Conservation (phyloP, 495 filamentous ascomycete species). For the Pyronema omphalodes region DNA sequence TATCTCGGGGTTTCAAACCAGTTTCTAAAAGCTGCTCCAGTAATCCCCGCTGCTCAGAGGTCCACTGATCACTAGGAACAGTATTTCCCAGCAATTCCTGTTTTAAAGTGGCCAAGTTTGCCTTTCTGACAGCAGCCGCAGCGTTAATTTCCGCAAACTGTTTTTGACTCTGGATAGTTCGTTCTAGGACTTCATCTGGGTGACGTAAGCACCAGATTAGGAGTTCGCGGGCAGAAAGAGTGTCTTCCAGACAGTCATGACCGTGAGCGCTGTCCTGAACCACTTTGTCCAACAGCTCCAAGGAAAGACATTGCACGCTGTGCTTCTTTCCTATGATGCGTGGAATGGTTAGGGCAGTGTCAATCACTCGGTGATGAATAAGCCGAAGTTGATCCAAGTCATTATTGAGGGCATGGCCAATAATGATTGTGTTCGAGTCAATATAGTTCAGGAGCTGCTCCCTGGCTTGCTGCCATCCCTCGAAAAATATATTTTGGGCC, state of each 20-base stretch:
- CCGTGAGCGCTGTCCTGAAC: slow-evolving; percentile 24
- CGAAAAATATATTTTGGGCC: slow-evolving; percentile 47
- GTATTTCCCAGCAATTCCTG: no score
- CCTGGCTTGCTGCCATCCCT: slow-evolving; percentile 45
- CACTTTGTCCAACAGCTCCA: slow-evolving; percentile 20
- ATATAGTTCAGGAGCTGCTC: slow-evolving; percentile 51
- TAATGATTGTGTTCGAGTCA: slow-evolving; percentile 56
- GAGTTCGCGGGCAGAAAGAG: slow-evolving; percentile 27
- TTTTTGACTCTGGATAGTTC: no score
- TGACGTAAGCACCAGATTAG: slow-evolving; percentile 24
- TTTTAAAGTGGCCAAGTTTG: no score
- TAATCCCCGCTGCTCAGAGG: no score
- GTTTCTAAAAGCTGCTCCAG: no score
- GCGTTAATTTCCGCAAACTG: no score
- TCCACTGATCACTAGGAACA: no score
- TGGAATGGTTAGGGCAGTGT: slow-evolving; percentile 71
- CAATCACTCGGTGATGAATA: slow-evolving; percentile 66
- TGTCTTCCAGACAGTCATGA: slow-evolving; percentile 29
- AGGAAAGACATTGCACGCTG: slow-evolving; percentile 23
- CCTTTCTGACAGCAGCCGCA: no score
- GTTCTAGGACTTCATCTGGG: not conserved
- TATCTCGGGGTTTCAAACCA: no score
- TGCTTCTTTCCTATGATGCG: slow-evolving; percentile 20
- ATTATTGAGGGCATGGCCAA: slow-evolving; percentile 90
- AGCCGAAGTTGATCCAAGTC: slow-evolving; percentile 70